A percentile compares a stretch with the other conserved stretches of the same genome.
Evolutionary conservation across 129 eudicot genomes (phyloP).

Genomic region (Dittrichia graveolens): DNA sequence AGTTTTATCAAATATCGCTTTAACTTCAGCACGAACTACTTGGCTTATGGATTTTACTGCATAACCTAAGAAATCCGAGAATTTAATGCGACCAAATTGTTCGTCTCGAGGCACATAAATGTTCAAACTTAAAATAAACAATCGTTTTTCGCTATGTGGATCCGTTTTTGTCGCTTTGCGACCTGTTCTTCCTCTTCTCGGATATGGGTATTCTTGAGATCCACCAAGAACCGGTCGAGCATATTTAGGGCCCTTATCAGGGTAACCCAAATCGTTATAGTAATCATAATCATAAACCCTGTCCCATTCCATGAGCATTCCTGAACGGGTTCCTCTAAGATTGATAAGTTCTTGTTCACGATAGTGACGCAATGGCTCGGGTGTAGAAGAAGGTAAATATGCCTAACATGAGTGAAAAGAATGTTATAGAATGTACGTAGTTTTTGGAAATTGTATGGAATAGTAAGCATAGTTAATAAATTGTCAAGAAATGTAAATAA

Average conservation of each 20-base stretch:
- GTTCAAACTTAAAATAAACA: slow-evolving; percentile 56
- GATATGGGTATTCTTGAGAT: slow-evolving; percentile 67
- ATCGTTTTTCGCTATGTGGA: slow-evolving; percentile 52
- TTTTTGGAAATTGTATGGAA: no score
- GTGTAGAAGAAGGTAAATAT: slow-evolving; percentile 64
- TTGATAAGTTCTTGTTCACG: slow-evolving; percentile 68
- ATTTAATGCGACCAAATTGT: slow-evolving; percentile 55
- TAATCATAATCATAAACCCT: slow-evolving; percentile 84
- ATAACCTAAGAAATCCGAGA: slow-evolving; percentile 76
- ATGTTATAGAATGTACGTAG: no score
- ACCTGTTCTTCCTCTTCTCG: slow-evolving; percentile 83
- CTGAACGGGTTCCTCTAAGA: slow-evolving; percentile 68
- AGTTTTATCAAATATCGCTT: slow-evolving; percentile 56
- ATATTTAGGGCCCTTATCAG: slow-evolving; percentile 68
- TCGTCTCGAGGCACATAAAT: slow-evolving; percentile 81
- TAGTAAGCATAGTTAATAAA: no score
- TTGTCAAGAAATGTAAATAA: no score
- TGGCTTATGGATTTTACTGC: slow-evolving; percentile 69
- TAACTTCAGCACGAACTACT: slow-evolving; percentile 58
- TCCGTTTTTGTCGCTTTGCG: slow-evolving; percentile 66
- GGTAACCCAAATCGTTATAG: slow-evolving; percentile 77
- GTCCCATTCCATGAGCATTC: slow-evolving; percentile 77
- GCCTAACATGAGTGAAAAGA: slow-evolving; percentile 34
- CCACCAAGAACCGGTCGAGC: slow-evolving; percentile 85
- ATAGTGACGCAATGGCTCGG: slow-evolving; percentile 54